Percentiles rank a stretch among this genome's conserved stretches.
Conservation (phyloP, 192 early-diverging fungal species). For the Backusella morwellensis region DNA sequence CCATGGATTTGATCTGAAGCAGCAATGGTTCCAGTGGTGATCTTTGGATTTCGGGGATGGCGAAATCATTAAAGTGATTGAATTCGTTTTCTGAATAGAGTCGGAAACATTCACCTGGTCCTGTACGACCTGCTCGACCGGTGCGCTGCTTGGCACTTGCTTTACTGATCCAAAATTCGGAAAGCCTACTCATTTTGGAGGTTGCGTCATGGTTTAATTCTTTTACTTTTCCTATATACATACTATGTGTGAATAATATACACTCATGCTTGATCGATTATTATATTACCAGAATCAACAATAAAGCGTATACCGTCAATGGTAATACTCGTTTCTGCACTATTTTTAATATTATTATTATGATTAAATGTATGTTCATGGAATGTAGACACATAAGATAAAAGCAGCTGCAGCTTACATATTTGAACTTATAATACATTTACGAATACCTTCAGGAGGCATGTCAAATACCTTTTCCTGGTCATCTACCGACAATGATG, state of each 20-base stretch:
- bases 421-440: slow-evolving; percentile 64
- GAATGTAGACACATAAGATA: not conserved
- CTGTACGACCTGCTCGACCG: slow-evolving; percentile 62
- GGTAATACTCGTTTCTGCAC: slow-evolving; percentile 44
- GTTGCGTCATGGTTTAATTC: slow-evolving; percentile 59
- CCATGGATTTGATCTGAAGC: slow-evolving; percentile 57
- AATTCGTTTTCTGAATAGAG: slow-evolving; percentile 63
- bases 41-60: slow-evolving; percentile 65
- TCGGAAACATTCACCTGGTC: slow-evolving; percentile 64
- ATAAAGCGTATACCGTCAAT: slow-evolving; percentile 70
- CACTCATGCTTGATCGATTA: not conserved
- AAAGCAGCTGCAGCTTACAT: slow-evolving; percentile 36
- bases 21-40: slow-evolving; percentile 60
- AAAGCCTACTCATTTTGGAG: slow-evolving; percentile 48
- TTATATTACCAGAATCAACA: slow-evolving; percentile 55
- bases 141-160: slow-evolving; percentile 65
- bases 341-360: not conserved
- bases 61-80: slow-evolving; percentile 57
- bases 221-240: slow-evolving; percentile 54
- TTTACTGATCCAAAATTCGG: slow-evolving; percentile 69
- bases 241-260: not conserved
- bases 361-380: not conserved
- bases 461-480: slow-evolving; percentile 71
- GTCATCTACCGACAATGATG: slow-evolving; percentile 57
- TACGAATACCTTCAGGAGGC: slow-evolving; percentile 54